Conservation (phyloP, 345 rosid genomes). For the Kandelia obovata region DNA sequence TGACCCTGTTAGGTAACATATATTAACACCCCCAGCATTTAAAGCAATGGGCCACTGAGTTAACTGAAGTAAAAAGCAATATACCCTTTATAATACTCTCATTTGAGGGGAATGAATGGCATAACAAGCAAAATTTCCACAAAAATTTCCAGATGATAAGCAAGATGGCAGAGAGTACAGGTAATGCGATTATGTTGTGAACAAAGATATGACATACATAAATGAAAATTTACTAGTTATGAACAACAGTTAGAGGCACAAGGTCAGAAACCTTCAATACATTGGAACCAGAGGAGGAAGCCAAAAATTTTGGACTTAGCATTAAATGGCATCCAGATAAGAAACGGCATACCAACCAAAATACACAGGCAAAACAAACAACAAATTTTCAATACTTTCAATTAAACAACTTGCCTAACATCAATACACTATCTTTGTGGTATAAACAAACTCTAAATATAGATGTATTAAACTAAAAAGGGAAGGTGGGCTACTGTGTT, state of each 20-base stretch:
- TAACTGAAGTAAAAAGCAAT: no score
- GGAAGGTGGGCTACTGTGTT: constrained; percentile 19
- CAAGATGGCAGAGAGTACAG: no score
- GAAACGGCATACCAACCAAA: background rate
- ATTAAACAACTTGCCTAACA: background rate
- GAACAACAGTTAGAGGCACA: background rate
- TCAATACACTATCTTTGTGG: background rate
- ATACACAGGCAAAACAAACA: background rate
- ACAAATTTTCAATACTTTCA: background rate
- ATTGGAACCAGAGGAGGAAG: background rate
- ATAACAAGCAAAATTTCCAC: no score
- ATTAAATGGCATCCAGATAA: background rate
- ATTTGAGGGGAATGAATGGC: no score
- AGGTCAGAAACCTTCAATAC: background rate
- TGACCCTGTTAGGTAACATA: background rate
- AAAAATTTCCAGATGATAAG: no score
- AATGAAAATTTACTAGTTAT: background rate
- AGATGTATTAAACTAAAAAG: constrained; percentile 1
- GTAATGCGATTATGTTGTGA: background rate
- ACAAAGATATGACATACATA: background rate
- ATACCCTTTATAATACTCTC: no score
- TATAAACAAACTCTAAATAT: background rate
- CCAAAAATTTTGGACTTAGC: background rate
- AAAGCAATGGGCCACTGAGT: background rate
- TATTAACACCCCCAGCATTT: background rate